Evolutionary conservation across 2,329 filamentous ascomycete species (phyloP).

Genomic region (Curvularia verruculosa): DNA sequence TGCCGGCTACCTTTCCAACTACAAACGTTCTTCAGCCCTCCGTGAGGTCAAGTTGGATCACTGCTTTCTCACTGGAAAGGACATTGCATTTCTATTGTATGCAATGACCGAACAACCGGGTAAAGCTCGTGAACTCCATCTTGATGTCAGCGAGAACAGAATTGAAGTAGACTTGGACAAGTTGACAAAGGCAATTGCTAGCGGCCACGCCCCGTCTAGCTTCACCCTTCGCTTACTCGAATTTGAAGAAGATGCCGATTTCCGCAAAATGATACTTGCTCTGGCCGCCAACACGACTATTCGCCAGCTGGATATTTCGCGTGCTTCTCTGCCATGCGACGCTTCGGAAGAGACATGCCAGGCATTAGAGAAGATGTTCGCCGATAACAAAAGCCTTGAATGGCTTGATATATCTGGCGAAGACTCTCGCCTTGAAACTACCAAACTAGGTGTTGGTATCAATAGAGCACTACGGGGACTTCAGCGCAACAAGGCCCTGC

Average conservation of each 20-base stretch:
- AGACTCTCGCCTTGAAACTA: constrained; percentile 72
- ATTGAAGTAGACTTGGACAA: constrained; percentile 60
- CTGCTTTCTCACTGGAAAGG: constrained; percentile 68
- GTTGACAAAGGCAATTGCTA: constrained; percentile 59
- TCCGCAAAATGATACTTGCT: constrained; percentile 67
- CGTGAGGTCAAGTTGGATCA: constrained; percentile 69
- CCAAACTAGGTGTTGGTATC: constrained; percentile 70
- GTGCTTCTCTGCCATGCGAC: constrained; percentile 71
- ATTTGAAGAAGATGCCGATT: constrained; percentile 69
- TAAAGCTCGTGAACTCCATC: constrained; percentile 63
- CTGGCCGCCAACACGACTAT: constrained; percentile 67
- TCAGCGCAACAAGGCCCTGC: constrained; percentile 67
- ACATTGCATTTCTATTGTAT: constrained; percentile 69
- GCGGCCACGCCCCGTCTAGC: constrained; percentile 64
- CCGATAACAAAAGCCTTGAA: constrained; percentile 69
- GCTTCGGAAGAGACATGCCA: constrained; percentile 70
- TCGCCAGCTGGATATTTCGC: constrained; percentile 70
- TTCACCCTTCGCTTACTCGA: constrained; percentile 72
- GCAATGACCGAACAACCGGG: constrained; percentile 63
- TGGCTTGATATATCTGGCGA: constrained; percentile 74
- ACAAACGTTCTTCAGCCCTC: constrained; percentile 63
- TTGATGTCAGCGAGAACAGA: constrained; percentile 70
- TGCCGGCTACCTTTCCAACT: constrained; percentile 65
- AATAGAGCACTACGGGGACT: constrained; percentile 70
- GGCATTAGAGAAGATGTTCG: constrained; percentile 67